A percentile compares a stretch with the other conserved stretches of the same genome.
Conservation (phyloP, 345 rosid genomes). For the Sisymbrium irio region DNA sequence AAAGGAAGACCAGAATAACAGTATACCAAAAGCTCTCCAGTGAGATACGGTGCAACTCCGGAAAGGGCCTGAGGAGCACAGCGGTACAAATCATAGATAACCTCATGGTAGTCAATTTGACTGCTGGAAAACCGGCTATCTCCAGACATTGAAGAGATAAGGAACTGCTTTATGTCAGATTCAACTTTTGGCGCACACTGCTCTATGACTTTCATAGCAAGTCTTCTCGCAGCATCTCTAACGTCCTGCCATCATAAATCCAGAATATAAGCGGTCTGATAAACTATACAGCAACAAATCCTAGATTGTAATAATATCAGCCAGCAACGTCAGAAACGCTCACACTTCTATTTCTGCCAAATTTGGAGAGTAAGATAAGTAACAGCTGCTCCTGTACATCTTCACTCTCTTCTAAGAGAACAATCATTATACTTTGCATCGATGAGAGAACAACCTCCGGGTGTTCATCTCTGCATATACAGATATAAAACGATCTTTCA, state of each 20-base stretch:
- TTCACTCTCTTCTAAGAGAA: constrained; percentile 92
- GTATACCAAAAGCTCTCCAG: constrained; percentile 94
- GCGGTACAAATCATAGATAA: constrained; percentile 72
- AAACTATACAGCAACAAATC: neutral
- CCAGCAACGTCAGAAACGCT: constrained; percentile 32
- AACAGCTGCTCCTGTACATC: constrained; percentile 80
- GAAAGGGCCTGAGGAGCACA: constrained; percentile 87
- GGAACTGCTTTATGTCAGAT: constrained; percentile 81
- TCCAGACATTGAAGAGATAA: constrained; percentile 83
- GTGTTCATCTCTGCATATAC: constrained; percentile 82
- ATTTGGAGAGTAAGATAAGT: constrained; percentile 59
- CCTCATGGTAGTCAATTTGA: constrained; percentile 84
- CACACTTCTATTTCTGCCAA: constrained; percentile 77
- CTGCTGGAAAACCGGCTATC: constrained; percentile 52
- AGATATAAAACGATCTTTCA: constrained; percentile 9
- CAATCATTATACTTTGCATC: constrained; percentile 85
- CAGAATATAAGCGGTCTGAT: constrained; percentile 27
- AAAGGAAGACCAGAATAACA: constrained; percentile 3
- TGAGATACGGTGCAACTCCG: constrained; percentile 83
- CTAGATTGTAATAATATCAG: neutral
- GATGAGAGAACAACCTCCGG: constrained; percentile 81
- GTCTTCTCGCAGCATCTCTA: constrained; percentile 66
- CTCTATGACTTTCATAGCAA: constrained; percentile 89
- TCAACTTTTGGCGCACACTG: constrained; percentile 82
- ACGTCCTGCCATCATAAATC: constrained; percentile 52